Conservation (phyloP, 78 protist genomes). For the Guillardia theta region DNA sequence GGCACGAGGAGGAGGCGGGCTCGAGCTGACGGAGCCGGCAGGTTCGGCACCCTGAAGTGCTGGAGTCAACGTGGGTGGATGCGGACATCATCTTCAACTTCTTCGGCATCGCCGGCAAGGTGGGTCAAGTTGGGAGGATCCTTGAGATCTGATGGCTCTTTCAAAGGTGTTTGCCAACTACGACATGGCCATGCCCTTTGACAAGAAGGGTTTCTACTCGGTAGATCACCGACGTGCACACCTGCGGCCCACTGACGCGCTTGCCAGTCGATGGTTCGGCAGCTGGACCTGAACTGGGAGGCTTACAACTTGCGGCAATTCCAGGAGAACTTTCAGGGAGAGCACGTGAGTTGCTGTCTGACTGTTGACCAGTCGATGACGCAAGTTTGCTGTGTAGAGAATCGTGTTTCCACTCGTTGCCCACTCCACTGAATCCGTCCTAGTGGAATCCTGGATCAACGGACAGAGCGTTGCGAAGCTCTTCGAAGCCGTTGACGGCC, state of each 20-base stretch:
- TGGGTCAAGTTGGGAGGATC: too few relatives aligned
- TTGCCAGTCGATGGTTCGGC: background rate
- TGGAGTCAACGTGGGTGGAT: background rate
- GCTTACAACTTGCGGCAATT: conserved; percentile 1
- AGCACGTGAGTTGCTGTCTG: too few relatives aligned
- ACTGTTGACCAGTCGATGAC: too few relatives aligned
- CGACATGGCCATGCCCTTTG: background rate
- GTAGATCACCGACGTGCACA: too few relatives aligned
- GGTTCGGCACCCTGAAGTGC: background rate
- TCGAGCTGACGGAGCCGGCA: background rate
- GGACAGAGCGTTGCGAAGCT: background rate
- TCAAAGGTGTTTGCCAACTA: too few relatives aligned
- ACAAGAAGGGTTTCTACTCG: background rate
- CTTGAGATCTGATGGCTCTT: too few relatives aligned
- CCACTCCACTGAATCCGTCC: background rate
- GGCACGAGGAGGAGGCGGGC: background rate
- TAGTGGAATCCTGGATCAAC: background rate
- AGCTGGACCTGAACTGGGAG: conserved; percentile 34
- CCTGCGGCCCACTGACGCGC: background rate
- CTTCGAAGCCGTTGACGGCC: background rate
- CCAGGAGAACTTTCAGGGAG: background rate
- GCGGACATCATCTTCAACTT: background rate
- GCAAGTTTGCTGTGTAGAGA: too few relatives aligned
- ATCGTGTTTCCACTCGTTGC: background rate
- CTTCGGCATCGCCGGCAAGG: background rate